A percentile compares a stretch with the other conserved stretches of the same genome.
Conservation (phyloP, 2,329 filamentous ascomycete genomes). For the Cercospora berteroae region DNA sequence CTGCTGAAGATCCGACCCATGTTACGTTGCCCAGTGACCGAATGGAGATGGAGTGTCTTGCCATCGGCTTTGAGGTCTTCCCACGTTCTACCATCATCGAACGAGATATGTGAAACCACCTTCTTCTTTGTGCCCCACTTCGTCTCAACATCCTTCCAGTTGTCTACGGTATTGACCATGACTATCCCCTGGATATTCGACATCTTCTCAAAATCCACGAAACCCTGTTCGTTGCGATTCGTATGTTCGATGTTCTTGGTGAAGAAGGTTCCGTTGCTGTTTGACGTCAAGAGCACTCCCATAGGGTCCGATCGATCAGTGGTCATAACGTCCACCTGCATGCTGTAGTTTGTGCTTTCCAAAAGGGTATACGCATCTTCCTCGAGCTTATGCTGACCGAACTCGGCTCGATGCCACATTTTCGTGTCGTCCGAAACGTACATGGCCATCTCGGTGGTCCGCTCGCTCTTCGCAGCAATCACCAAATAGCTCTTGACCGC, state of each 20-base stretch:
- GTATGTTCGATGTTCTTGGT: constrained; percentile 88
- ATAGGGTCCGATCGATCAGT: constrained; percentile 55
- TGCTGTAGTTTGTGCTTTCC: constrained; percentile 95
- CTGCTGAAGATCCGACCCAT: constrained; percentile 88
- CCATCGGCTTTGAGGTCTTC: constrained; percentile 66
- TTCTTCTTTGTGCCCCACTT: constrained; percentile 57
- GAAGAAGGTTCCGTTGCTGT: constrained; percentile 96
- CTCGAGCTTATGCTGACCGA: constrained; percentile 80
- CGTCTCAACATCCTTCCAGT: constrained; percentile 72
- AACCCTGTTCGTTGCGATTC: constrained; percentile 72
- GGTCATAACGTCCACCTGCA: constrained; percentile 91
- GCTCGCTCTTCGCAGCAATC: constrained; percentile 73
- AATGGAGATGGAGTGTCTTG: constrained; percentile 79
- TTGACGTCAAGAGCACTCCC: constrained; percentile 90
- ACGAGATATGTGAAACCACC: constrained; percentile 79
- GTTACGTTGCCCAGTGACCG: constrained; percentile 80
- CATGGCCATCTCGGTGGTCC: constrained; percentile 86
- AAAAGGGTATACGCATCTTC: constrained; percentile 86
- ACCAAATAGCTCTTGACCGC: constrained; percentile 83
- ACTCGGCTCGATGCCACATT: constrained; percentile 88
- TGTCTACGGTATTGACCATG: constrained; percentile 83
- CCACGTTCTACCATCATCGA: constrained; percentile 91
- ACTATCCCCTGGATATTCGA: constrained; percentile 88
- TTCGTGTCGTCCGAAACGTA: constrained; percentile 82
- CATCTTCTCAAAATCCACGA: constrained; percentile 95